These are phyloP conservation scores for Inga laurina DNA, from an alignment of 306 rosid species.

Conservation along the genomic window DNA sequence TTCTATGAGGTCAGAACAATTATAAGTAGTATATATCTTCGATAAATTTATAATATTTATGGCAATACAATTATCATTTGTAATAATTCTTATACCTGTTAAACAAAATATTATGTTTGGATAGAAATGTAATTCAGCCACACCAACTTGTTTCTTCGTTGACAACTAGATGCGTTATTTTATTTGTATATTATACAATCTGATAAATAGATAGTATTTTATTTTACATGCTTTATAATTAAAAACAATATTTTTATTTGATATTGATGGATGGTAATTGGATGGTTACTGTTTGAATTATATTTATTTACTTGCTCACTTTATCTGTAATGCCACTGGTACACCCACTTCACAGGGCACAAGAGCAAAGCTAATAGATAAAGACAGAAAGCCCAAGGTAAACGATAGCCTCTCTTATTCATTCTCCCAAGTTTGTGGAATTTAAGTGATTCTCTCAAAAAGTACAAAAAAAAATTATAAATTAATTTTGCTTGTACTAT, in stretches of 20 bases:
- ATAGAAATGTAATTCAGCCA: too few species aligned
- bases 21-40: not conserved
- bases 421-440: not conserved
- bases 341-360: not conserved
- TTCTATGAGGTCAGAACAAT: slow-evolving; percentile 1
- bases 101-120: too few species aligned
- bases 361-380: not conserved
- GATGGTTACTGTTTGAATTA: too few species aligned
- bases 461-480: too few species aligned
- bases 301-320: not conserved
- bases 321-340: not conserved
- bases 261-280: too few species aligned
- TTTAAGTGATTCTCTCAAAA: not conserved
- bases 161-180: too few species aligned
- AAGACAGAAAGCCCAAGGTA: not conserved
- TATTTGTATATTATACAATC: too few species aligned
- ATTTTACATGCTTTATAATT: too few species aligned
- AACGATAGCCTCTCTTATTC: not conserved
- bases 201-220: too few species aligned
- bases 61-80: not conserved
- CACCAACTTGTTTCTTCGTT: too few species aligned
- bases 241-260: too few species aligned
- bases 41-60: not conserved
- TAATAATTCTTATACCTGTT: too few species aligned
- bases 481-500: not conserved